A percentile compares a stretch with the other conserved stretches of the same genome.
Evolutionary conservation across 257 asterid genomes (phyloP).

Genomic region (Penstemon barbatus): DNA sequence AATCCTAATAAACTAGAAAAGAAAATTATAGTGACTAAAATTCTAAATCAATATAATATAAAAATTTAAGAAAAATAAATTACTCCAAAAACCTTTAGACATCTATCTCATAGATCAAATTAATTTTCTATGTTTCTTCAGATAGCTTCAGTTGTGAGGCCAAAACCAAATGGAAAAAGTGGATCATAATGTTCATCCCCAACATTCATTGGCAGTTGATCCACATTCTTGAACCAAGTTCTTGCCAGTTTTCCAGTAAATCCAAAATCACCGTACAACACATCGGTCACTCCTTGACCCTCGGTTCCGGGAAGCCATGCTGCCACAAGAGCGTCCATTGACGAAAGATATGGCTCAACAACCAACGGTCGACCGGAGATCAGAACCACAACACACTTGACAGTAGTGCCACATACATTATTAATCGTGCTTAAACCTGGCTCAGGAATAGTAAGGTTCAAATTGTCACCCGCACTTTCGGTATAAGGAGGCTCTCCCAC

Average conservation of each 20-base stretch:
- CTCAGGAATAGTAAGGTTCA: conserved; percentile 41
- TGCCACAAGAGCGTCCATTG: conserved; percentile 57
- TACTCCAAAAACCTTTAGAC: too few species aligned
- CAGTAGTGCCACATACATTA: conserved; percentile 38
- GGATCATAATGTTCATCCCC: conserved; percentile 62
- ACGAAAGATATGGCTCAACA: conserved; percentile 40
- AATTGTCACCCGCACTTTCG: conserved; percentile 46
- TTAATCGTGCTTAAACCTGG: conserved; percentile 36
- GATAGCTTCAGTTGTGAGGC: conserved; percentile 41
- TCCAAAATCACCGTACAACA: conserved; percentile 54
- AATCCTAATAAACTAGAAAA: too few species aligned
- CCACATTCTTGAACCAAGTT: conserved; percentile 61
- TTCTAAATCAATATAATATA: too few species aligned
- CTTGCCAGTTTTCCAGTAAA: conserved; percentile 56
- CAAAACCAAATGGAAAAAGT: conserved; percentile 57
- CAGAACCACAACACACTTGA: conserved; percentile 56
- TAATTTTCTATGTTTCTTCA: neutral
- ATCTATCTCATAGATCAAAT: too few species aligned
- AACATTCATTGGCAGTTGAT: conserved; percentile 63
- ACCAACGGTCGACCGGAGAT: conserved; percentile 59
- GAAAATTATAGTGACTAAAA: too few species aligned
- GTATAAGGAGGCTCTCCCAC: conserved; percentile 61
- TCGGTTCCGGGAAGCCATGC: conserved; percentile 77
- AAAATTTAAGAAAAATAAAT: too few species aligned
- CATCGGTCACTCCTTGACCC: conserved; percentile 65